Evolutionary conservation across 371 early-diverging fungal genomes (phyloP).

Genomic region (Syncephalastrum racemosum): DNA sequence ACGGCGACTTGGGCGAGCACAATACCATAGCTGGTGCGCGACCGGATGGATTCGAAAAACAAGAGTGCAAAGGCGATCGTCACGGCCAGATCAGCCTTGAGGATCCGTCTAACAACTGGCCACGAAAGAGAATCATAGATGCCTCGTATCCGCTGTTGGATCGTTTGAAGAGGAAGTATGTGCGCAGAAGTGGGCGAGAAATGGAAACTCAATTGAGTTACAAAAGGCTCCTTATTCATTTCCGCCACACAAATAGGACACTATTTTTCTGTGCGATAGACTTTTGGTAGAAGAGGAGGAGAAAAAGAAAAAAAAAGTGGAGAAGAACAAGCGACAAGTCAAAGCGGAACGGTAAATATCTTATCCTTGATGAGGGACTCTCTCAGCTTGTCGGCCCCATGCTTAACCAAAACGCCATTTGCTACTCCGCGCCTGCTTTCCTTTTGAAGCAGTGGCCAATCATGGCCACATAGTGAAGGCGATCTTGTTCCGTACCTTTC

Average conservation of each 20-base stretch:
- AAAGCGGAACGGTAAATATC: slow-evolving; percentile 2
- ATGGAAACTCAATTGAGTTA: slow-evolving; percentile 28
- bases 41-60: slow-evolving; percentile 28
- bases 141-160: slow-evolving; percentile 29
- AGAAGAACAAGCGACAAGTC: neutral
- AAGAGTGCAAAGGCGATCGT: slow-evolving; percentile 36
- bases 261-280: neutral
- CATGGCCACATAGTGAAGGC: no score
- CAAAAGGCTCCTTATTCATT: slow-evolving; percentile 20
- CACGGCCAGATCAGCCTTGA: slow-evolving; percentile 46
- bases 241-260: no score
- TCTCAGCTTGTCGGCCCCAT: no score
- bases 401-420: no score
- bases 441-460: no score
- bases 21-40: slow-evolving; percentile 19
- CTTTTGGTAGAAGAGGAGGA: neutral
- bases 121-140: slow-evolving; percentile 41
- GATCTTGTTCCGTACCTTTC: no score
- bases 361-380: no score
- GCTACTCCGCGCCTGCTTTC: no score
- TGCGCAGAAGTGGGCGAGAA: slow-evolving; percentile 34
- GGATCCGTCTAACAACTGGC: slow-evolving; percentile 37
- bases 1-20: slow-evolving; percentile 42
- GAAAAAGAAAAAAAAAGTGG: slow-evolving; percentile 5
- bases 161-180: slow-evolving; percentile 29